Evolutionary conservation across 768 basidiomycete species (phyloP).

Genomic region (Mycena metata): DNA sequence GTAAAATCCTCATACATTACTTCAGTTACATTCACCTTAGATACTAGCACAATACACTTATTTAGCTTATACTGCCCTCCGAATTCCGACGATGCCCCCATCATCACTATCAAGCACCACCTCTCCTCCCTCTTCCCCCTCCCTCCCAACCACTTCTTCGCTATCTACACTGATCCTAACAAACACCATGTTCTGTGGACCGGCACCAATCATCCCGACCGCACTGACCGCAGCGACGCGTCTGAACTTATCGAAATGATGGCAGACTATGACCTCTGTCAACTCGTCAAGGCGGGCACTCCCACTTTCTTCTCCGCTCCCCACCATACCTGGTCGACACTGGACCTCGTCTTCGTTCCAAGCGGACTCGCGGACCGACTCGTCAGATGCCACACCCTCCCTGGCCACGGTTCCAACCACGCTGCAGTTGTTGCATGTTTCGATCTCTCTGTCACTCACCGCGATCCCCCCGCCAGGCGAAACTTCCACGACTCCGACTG

Average conservation of each 20-base stretch:
- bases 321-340: too few species aligned
- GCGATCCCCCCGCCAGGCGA: too few species aligned
- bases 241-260: neutral
- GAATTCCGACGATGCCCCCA: neutral
- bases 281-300: constrained; percentile 3
- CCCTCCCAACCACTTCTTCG: constrained; percentile 1
- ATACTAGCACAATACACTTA: too few species aligned
- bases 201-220: neutral
- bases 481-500: too few species aligned
- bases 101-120: neutral
- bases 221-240: neutral
- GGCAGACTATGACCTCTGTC: neutral
- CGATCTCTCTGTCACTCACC: too few species aligned
- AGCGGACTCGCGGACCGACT: too few species aligned
- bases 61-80: constrained; percentile 1
- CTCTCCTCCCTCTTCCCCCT: constrained; percentile 3
- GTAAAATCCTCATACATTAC: constrained; percentile 13
- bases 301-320: too few species aligned
- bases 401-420: too few species aligned
- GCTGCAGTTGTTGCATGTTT: too few species aligned
- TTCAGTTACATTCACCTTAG: constrained; percentile 5
- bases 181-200: neutral
- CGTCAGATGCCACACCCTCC: too few species aligned
- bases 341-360: too few species aligned
- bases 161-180: neutral